Conservation (phyloP, 805 yeast species). For the Starmerella vaccinii region DNA sequence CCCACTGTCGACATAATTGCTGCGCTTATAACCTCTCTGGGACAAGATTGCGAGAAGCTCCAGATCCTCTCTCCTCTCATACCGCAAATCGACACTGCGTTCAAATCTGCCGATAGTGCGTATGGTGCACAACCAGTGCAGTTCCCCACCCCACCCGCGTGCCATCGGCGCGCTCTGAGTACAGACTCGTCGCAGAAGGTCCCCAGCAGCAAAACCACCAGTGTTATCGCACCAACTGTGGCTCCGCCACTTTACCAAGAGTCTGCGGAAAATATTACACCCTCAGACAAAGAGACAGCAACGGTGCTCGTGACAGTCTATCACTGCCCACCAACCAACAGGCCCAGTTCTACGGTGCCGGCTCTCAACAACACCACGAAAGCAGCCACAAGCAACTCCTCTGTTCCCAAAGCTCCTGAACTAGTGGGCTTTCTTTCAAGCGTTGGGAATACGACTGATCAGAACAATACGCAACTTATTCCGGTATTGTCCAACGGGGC, state of each 20-base stretch:
- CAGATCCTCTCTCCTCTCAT: neutral
- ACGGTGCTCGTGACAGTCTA: neutral
- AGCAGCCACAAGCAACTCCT: neutral
- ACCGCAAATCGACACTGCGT: neutral
- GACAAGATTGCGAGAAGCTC: conserved; percentile 6
- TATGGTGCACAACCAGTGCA: neutral
- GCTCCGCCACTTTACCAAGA: too few relatives aligned
- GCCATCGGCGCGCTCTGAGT: neutral
- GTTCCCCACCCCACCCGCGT: conserved; percentile 7
- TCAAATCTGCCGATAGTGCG: neutral
- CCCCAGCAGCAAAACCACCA: too few relatives aligned
- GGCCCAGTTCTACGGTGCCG: neutral
- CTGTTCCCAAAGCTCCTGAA: neutral
- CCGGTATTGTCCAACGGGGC: conserved; percentile 1
- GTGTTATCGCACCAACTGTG: too few relatives aligned
- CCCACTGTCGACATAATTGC: conserved; percentile 20
- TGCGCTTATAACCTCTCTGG: conserved; percentile 12
- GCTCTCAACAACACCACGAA: too few relatives aligned
- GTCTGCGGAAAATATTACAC: too few relatives aligned
- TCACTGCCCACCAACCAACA: neutral
- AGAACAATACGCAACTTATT: neutral
- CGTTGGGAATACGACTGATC: neutral
- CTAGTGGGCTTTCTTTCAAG: neutral
- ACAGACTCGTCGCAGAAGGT: too few relatives aligned
- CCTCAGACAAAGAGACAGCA: too few relatives aligned